Percentiles rank a stretch among this genome's conserved stretches.
Evolutionary conservation across 2,329 filamentous ascomycete species (phyloP).

Genomic region (Arthrobotrys entomopaga): DNA sequence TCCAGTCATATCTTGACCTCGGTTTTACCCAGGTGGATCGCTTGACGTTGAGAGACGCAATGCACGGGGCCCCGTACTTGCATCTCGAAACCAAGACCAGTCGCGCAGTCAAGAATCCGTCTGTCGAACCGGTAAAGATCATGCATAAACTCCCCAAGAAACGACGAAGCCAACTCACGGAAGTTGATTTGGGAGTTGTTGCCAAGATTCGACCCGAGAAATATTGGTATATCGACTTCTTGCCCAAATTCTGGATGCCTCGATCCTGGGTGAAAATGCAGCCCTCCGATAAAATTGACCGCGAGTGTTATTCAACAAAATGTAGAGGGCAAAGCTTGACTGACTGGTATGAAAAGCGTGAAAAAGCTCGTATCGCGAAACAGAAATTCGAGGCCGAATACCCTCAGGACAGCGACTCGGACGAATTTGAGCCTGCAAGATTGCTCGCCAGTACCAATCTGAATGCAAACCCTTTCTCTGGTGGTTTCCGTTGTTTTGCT

Average conservation of each 20-base stretch:
- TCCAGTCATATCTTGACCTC: background rate
- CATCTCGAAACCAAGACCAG: background rate
- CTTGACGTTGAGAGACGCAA: background rate
- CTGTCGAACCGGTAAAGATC: slow-evolving; percentile 18
- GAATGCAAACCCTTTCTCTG: too few relatives aligned
- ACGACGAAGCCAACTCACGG: slow-evolving; percentile 5
- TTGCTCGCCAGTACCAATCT: too few relatives aligned
- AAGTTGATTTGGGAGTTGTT: slow-evolving; percentile 7
- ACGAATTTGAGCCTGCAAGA: too few relatives aligned
- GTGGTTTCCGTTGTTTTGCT: too few relatives aligned
- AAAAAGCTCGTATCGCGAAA: background rate
- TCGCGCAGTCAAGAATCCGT: background rate
- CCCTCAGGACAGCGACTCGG: too few relatives aligned
- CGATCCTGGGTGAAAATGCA: slow-evolving; percentile 18
- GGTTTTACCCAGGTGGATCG: slow-evolving; percentile 5
- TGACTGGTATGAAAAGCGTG: background rate
- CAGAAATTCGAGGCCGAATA: too few relatives aligned
- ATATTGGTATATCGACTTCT: slow-evolving; percentile 26
- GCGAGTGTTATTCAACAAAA: background rate
- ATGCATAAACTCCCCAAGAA: slow-evolving; percentile 4
- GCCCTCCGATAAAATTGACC: slow-evolving; percentile 5
- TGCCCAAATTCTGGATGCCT: slow-evolving; percentile 27
- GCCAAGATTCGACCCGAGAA: slow-evolving; percentile 12
- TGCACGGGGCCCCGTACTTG: background rate
- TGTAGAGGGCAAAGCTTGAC: slow-evolving; percentile 5